Base-by-base conservation (phyloP, 2,329 filamentous ascomycete genomes). In the Dendryphion nanum region DNA sequence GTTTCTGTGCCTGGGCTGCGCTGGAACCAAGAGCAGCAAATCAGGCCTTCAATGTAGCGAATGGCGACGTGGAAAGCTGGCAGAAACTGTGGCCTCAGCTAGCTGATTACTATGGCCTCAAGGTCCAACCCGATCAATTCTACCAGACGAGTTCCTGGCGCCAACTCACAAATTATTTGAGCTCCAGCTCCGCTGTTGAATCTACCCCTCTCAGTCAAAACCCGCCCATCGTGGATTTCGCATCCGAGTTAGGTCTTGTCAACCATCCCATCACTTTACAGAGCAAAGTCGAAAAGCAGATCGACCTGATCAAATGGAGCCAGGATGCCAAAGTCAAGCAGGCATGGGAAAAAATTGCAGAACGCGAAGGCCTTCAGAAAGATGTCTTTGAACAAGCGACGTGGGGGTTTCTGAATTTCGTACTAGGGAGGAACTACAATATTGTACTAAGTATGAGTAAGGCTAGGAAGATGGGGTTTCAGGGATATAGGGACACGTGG, bases 11-110 rank as follows among this genome's bases (percentile, higher is more conserved):
- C 14, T 66, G 59, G 61, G 61, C 57, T 1, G 61, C 57, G 3
- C 38, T 56, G 12, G 58, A 58, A 19, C 55, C 63, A 2, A 48
- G 53, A 3, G 61, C 63, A 1, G 61, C 48, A 6, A 67, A 70
- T 40, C 50, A 72, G 37, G 66, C 63, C 2, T 71, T 71, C 55
- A 71, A 71, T 43, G 59, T 69, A 6, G 53, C 64, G 28, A 71
- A 72, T 31, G 69, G 68, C 28, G 68, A 72, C 40, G 49, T 55
- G 1, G 59, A 69, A 42, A 65, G 53, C 37, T 72, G 67, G 66
- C 62, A 69, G 47, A 62, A 65, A 35, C 42, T 72, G 41, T 72
- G 68, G 68, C 69, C 71, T 4, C 61, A 56, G 13, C 32, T 72
- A 2, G 63, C 66, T 0, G 30, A 44, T 12, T 54, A 63, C 18